A percentile compares a stretch with the other conserved stretches of the same genome.
Evolutionary conservation across 2,329 filamentous ascomycete species (phyloP).

Genomic region (Paradendryphiella salina): DNA sequence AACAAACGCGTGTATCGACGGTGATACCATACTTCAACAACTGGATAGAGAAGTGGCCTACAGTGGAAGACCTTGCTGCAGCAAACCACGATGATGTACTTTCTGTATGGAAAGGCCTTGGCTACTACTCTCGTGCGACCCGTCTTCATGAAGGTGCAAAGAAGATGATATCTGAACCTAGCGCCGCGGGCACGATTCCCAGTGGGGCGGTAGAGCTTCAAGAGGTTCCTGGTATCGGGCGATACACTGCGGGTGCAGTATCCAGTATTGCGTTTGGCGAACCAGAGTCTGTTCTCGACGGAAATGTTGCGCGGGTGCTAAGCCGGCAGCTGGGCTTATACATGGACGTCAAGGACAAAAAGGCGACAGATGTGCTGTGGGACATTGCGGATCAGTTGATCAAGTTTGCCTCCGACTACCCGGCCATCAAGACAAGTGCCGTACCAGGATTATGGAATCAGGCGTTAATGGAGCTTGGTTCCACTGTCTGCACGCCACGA

Average conservation of each 20-base stretch:
- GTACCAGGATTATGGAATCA: slow-evolving; percentile 65
- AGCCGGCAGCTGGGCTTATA: slow-evolving; percentile 63
- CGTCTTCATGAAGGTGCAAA: slow-evolving; percentile 62
- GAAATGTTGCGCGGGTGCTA: slow-evolving; percentile 64
- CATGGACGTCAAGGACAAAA: slow-evolving; percentile 62
- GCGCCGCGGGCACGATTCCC: slow-evolving; percentile 56
- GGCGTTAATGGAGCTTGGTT: slow-evolving; percentile 67
- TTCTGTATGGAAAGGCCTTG: slow-evolving; percentile 62
- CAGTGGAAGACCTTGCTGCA: slow-evolving; percentile 59
- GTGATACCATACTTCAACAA: slow-evolving; percentile 66
- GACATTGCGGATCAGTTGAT: slow-evolving; percentile 61
- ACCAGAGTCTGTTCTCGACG: slow-evolving; percentile 64
- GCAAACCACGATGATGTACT: slow-evolving; percentile 61
- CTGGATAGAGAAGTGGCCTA: slow-evolving; percentile 66
- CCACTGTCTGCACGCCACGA: slow-evolving; percentile 63
- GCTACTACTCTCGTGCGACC: slow-evolving; percentile 67
- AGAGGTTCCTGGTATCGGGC: slow-evolving; percentile 62
- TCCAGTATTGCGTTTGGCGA: slow-evolving; percentile 65
- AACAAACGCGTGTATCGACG: slow-evolving; percentile 65
- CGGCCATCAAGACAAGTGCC: slow-evolving; percentile 49
- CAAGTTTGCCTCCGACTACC: slow-evolving; percentile 51
- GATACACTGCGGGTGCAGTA: slow-evolving; percentile 66
- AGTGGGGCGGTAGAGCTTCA: slow-evolving; percentile 51
- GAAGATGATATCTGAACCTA: slow-evolving; percentile 48
- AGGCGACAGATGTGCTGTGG: slow-evolving; percentile 60